Base-by-base conservation (phyloP, 139 green algal genomes). In the Coelastrella sp. region DNA sequence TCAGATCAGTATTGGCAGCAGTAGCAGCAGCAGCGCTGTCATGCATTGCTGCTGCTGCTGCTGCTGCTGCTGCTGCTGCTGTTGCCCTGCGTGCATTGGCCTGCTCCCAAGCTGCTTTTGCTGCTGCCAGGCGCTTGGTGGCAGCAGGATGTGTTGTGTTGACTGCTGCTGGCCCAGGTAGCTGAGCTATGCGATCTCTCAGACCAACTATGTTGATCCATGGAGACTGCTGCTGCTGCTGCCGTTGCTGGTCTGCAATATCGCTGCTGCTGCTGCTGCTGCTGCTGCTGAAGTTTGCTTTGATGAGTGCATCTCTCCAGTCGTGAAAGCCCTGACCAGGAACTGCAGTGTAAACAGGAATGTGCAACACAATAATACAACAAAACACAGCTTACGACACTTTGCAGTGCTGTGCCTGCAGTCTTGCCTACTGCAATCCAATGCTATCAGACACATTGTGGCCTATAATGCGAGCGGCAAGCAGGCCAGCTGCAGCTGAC, bases 291-390 rank as follows among this genome's bases (percentile, higher is more conserved):
- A 59, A 86, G 16, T 75, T 86, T 22, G 58, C 20, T 4, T n/a
- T 32, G 22, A 86, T 47, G 14, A 86, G 17, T 13, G 32, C 16
- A 56, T 17, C 32, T 60, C 80, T 60, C 61, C 60, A 73, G 61
- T 76, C 57, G 20, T 86, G 80, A 6, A 86, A 86, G n/a, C n/a
- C 60, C n/a, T 86, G 59, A 17, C 80, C 80, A 20, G 80, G 80
- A 47, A 86, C 80, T 86, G 59, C 80, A 76, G 59, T 10, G 2
- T 17, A 58, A 85, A 13, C 20, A 8, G 3, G 19, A 47, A 68
- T 22, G 54, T 71, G 73, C 73, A 81, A 23, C 22, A 81, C 61
- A 71, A 71, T 3, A 71, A 19, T 13, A 5, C 3, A 3, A 19
- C 3, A 71, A n/a, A n/a, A n/a, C n/a, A n/a, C n/a, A n/a, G n/a